Base-by-base conservation (phyloP, 345 rosid genomes). In the Populus simonii region DNA sequence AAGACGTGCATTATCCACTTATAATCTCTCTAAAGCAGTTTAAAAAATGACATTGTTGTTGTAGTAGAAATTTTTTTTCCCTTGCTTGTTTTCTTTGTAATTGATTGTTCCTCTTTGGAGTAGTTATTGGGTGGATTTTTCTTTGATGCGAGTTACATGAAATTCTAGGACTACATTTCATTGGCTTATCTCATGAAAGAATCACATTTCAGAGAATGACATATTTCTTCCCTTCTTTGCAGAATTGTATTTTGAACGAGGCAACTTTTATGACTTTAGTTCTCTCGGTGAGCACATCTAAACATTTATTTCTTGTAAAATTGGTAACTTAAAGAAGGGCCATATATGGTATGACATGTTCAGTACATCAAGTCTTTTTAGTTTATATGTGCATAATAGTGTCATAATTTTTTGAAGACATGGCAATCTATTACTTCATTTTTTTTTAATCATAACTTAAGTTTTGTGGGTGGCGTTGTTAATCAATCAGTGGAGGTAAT, bases 211-310 rank as follows among this genome's bases (percentile, higher is more conserved):
- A 53, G 53, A 65, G 29, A 16, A 47, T 74, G 66, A 79, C 49
- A 31, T 33, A 55, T 73, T 22, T 71, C 61, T 43, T 22, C 47
- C 73, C 23, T 11, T 68, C 57, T 79, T 69, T 76, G 83, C 89
- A 89, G 91, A 89, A 61, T 23, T 89, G 74, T 84, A 79, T 71
- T 87, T 89, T 36, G 91, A 89, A 76, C 84, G 86, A 77, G 89
- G 88, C 84, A 89, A 89, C 85, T 87, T 85, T 71, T 89, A 89
- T 71, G 91, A 89, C 74, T 89, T 89, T 76, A 85, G 89, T 35
- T 89, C 91, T 71, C 89, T 89, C 3, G 91, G 91, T 85, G 81
- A 87, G 91, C 82, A 41, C 22, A 59, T 67, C 65, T 70, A 49
- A 75, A 29, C 55, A 38, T 73, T 17, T 10, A 16, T 55, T 66